Evolutionary conservation across 2,329 filamentous ascomycete genomes (phyloP), one percentile per base, ranked within the genome.

Genomic region (Colletotrichum viniferum): DNA sequence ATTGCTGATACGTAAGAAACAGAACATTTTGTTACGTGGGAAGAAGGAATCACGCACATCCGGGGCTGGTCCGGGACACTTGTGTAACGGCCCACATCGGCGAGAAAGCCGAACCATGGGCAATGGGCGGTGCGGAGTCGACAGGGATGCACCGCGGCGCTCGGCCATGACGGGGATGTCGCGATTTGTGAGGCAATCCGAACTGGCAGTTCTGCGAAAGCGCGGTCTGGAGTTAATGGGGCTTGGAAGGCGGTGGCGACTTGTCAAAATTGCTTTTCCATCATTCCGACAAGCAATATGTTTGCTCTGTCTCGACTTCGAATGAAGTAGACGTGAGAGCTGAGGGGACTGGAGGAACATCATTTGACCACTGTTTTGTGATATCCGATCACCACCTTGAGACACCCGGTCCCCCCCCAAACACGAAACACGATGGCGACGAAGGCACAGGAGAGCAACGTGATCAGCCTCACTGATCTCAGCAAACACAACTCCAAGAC

Each of bases 401-500:
- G 61, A 63, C 32, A 38, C 38, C 14, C 36, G 28, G 24, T 10
- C 21, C 18, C 21, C 21, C 21, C 32, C 24, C 24, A 4, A 21
- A 32, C n/a, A n/a, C 18, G 12, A 55, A 52, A 61, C 32, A 34
- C 56, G 6, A 72, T 72, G 73, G 32, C 55, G 14, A 62, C 61
- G 26, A 72, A 67, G 21, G 30, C 32, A 7, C 26, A 66, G n/a
- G 58, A 70, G 5, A 26, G 34, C 8, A 61, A 43, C 38, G 34
- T 78, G 7, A 73, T 80, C 69, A 79, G 79, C 2, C 55, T 82
- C 9, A 76, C 73, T 18, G 85, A 89, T 64, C 81, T 92, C 48
- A 85, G 83, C 14, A 82, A 82, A 69, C 90, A 92, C 79, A 89
- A 86, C 70, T 85, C 14, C 78, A 84, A 38, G 79, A 86, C 68